phyloP scores from a whole-genome alignment of 2,329 filamentous ascomycete genomes.

The Colletotrichum sojae region DNA sequence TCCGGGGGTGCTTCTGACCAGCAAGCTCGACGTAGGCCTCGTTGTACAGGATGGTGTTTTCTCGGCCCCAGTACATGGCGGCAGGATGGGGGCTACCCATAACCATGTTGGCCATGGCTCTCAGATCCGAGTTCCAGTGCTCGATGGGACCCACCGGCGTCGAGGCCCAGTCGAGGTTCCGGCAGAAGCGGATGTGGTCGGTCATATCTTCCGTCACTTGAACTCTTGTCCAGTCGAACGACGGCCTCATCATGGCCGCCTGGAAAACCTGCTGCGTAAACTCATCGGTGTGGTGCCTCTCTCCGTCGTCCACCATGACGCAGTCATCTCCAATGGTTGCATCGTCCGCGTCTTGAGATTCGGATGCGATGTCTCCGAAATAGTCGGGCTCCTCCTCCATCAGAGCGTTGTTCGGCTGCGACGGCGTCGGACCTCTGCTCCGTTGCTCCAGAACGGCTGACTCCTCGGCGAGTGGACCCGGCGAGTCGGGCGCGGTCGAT shows the following conservation, averaged over 20 bases:
- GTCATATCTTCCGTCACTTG: conserved; percentile 75
- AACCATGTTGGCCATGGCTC: conserved; percentile 85
- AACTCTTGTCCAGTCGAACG: conserved; percentile 87
- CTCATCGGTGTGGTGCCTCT: conserved; percentile 55
- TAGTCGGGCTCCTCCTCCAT: conserved; percentile 58
- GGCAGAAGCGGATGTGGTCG: conserved; percentile 80
- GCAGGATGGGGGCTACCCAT: conserved; percentile 84
- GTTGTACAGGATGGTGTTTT: conserved; percentile 79
- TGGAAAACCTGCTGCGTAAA: conserved; percentile 59
- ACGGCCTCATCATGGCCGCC: conserved; percentile 58
- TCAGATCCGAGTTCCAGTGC: conserved; percentile 78
- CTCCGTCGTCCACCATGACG: conserved; percentile 46
- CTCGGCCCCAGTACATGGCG: conserved; percentile 84
- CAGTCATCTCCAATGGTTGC: conserved; percentile 44
- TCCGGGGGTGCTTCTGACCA: conserved; percentile 80
- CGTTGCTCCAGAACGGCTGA: conserved; percentile 52
- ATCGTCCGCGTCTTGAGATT: conserved; percentile 37
- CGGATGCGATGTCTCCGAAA: conserved; percentile 53
- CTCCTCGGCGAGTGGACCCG: conserved; percentile 55
- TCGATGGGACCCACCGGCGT: conserved; percentile 84
- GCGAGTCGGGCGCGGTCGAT: conserved; percentile 54
- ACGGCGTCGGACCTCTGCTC: conserved; percentile 53
- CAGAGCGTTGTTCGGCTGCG: conserved; percentile 49
- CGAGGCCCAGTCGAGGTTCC: conserved; percentile 79
- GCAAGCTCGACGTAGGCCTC: conserved; percentile 80